These are phyloP conservation scores for Pulveroboletus sp. DNA, from an alignment of 1,284 basidiomycete genomes.

Conservation along the genomic window DNA sequence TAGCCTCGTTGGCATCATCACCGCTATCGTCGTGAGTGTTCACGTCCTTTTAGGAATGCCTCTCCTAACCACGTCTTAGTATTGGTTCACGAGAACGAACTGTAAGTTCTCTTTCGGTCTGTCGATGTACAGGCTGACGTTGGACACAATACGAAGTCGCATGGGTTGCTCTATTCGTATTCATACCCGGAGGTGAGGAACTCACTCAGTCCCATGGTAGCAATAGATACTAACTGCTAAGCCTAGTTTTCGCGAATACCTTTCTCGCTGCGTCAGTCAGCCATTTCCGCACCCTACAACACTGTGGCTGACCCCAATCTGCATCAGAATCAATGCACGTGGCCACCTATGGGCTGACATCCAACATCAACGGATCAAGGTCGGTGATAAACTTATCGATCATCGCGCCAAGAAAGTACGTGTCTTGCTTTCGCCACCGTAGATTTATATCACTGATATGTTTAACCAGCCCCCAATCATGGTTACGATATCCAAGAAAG, in stretches of 20 bases:
- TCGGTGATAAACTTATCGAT: conserved; percentile 14
- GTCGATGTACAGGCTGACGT: neutral
- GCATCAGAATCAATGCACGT: conserved; percentile 18
- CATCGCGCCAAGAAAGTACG: conserved; percentile 9
- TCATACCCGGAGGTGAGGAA: conserved; percentile 24
- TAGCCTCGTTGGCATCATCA: conserved; percentile 14
- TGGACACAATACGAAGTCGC: conserved; percentile 2
- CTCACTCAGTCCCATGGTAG: neutral
- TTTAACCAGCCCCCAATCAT: conserved; percentile 21
- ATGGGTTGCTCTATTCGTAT: conserved; percentile 20
- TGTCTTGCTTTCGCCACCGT: neutral
- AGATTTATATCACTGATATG: neutral
- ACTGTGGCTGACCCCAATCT: conserved; percentile 1
- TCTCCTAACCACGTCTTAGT: conserved; percentile 11
- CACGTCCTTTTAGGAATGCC: neutral
- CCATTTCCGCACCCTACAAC: neutral
- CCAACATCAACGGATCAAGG: conserved; percentile 13
- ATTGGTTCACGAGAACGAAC: conserved; percentile 18
- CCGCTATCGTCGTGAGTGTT: conserved; percentile 17
- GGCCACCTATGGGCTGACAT: conserved; percentile 16
- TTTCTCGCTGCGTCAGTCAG: conserved; percentile 22
- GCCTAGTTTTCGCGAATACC: conserved; percentile 24
- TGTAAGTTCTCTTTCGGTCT: conserved; percentile 4
- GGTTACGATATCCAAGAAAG: conserved; percentile 20
- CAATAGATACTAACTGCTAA: neutral